These are phyloP conservation scores for Corynascus novoguineensis DNA, from an alignment of 495 filamentous ascomycete genomes.

Conservation along the genomic window DNA sequence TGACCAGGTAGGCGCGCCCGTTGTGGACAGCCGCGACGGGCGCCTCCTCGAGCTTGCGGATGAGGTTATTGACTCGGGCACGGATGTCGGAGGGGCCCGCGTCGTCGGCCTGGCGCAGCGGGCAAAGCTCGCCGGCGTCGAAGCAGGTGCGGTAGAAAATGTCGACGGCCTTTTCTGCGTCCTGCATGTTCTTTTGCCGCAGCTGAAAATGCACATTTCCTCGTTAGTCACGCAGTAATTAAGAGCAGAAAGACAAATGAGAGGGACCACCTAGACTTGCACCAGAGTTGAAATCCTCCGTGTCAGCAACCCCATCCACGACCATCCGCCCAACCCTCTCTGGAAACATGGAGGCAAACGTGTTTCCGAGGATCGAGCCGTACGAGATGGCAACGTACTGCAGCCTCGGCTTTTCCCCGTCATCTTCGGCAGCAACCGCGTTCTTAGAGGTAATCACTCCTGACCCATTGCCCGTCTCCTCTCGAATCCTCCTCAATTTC, in stretches of 20 bases:
- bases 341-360: slow-evolving; percentile 43
- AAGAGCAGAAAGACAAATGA: neutral
- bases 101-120: slow-evolving; percentile 43
- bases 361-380: slow-evolving; percentile 54
- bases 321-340: slow-evolving; percentile 38
- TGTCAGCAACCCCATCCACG: slow-evolving; percentile 36
- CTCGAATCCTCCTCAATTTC: neutral
- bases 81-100: slow-evolving; percentile 46
- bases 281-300: slow-evolving; percentile 25
- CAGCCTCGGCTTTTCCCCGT: slow-evolving; percentile 1
- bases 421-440: too few relatives aligned
- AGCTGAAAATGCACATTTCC: slow-evolving; percentile 2
- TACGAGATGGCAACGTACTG: slow-evolving; percentile 60
- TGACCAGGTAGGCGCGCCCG: slow-evolving; percentile 22
- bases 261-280: slow-evolving; percentile 2
- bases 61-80: slow-evolving; percentile 35
- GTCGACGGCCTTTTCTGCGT: slow-evolving; percentile 47
- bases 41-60: slow-evolving; percentile 12
- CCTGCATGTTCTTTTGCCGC: slow-evolving; percentile 42
- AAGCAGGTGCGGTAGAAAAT: slow-evolving; percentile 47
- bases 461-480: neutral
- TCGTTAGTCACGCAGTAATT: too few relatives aligned
- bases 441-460: too few relatives aligned
- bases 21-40: slow-evolving; percentile 21
- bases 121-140: slow-evolving; percentile 37